Percentiles rank a stretch among this genome's conserved stretches.
Conservation (phyloP, 805 yeast species). For the Grigorovia jiainica region DNA sequence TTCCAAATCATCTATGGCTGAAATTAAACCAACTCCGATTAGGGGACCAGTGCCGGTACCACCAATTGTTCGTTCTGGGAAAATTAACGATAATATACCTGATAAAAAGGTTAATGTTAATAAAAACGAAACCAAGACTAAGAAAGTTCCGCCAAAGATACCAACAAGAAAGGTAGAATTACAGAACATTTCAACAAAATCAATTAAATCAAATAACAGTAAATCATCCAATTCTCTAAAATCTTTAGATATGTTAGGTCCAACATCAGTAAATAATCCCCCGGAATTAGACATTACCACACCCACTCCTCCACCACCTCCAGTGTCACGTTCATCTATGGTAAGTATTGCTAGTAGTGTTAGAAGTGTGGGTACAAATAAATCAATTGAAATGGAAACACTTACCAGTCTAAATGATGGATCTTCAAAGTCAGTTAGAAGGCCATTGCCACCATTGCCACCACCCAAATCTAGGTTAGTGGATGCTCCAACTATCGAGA, state of each 20-base stretch:
- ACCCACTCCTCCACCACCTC: constrained; percentile 13
- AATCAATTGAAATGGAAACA: neutral
- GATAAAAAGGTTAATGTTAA: too few relatives aligned
- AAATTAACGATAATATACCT: too few relatives aligned
- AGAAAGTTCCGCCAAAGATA: neutral
- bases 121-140: too few relatives aligned
- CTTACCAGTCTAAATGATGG: neutral
- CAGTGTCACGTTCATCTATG: constrained; percentile 1
- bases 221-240: neutral
- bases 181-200: neutral
- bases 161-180: neutral
- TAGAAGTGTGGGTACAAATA: neutral
- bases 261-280: neutral
- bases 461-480: neutral
- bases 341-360: neutral
- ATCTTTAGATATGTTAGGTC: neutral
- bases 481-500: neutral
- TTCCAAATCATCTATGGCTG: too few relatives aligned
- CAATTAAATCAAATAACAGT: neutral
- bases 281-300: neutral
- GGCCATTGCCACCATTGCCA: constrained; percentile 3
- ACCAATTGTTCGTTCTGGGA: too few relatives aligned
- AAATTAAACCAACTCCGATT: too few relatives aligned
- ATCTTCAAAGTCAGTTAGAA: neutral
- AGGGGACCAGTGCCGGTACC: too few relatives aligned